Evolutionary conservation across 352 stramenopile genomes (phyloP).

Genomic region (Pythium rishiriense): DNA sequence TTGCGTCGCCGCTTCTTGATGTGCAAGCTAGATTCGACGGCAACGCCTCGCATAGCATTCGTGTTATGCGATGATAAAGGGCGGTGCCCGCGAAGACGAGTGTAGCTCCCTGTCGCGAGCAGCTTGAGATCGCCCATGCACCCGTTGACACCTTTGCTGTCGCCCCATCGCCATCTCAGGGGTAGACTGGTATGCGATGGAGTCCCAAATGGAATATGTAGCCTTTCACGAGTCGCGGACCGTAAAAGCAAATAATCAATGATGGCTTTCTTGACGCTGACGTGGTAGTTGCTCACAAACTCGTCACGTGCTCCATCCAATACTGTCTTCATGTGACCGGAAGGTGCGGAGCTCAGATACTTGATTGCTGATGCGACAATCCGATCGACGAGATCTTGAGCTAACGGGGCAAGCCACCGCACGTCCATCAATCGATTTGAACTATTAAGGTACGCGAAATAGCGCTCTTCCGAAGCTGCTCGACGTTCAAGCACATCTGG

Average conservation of each 20-base stretch:
- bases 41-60: neutral
- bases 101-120: slow-evolving; percentile 21
- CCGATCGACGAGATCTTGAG: slow-evolving; percentile 33
- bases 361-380: slow-evolving; percentile 58
- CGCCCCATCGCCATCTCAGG: slow-evolving; percentile 66
- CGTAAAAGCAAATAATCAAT: slow-evolving; percentile 73
- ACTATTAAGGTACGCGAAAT: slow-evolving; percentile 57
- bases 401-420: slow-evolving; percentile 41
- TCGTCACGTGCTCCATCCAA: slow-evolving; percentile 42
- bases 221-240: slow-evolving; percentile 34
- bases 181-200: slow-evolving; percentile 47
- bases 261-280: slow-evolving; percentile 74
- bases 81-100: neutral
- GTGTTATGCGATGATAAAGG: neutral
- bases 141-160: slow-evolving; percentile 47
- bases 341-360: slow-evolving; percentile 39
- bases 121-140: slow-evolving; percentile 54
- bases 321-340: slow-evolving; percentile 41
- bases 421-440: slow-evolving; percentile 40
- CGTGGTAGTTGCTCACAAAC: slow-evolving; percentile 60
- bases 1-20: slow-evolving; percentile 38
- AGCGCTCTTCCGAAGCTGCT: slow-evolving; percentile 42
- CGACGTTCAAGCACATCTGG: neutral
- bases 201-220: slow-evolving; percentile 52
- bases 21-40: neutral